Evolutionary conservation across 805 yeast species (phyloP).

Genomic region (Wickerhamiella brachini): DNA sequence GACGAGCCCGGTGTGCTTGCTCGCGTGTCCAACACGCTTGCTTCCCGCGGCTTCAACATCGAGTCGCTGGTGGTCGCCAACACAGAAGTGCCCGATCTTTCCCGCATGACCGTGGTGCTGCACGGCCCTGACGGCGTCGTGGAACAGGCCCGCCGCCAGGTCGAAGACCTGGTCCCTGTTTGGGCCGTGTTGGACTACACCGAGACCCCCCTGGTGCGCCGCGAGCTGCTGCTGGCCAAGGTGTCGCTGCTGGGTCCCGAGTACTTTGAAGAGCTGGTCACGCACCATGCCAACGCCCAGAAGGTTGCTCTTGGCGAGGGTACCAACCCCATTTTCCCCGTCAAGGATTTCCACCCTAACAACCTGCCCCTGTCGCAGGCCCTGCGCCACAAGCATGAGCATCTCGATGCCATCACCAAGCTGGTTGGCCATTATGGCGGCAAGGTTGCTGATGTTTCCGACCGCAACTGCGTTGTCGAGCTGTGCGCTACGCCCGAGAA

Average conservation of each 20-base stretch:
- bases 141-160: conserved; percentile 96
- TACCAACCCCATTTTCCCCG: conserved; percentile 21
- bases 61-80: conserved; percentile 94
- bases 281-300: conserved; percentile 49
- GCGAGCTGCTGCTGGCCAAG: conserved; percentile 86
- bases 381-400: conserved; percentile 83
- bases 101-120: conserved; percentile 92
- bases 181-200: conserved; percentile 95
- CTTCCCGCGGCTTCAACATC: conserved; percentile 96
- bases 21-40: conserved; percentile 84
- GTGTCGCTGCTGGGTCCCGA: conserved; percentile 94
- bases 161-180: conserved; percentile 95
- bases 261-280: conserved; percentile 86
- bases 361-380: conserved; percentile 85
- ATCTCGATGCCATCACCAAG: conserved; percentile 69
- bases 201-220: conserved; percentile 72
- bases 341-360: conserved; percentile 61
- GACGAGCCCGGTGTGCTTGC: conserved; percentile 97
- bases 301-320: conserved; percentile 25
- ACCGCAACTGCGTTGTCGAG: conserved; percentile 88
- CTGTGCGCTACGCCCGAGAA: conserved; percentile 88
- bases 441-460: conserved; percentile 78
- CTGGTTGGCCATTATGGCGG: conserved; percentile 86
- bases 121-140: conserved; percentile 92
- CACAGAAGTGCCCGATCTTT: conserved; percentile 88